Base-by-base conservation (phyloP, 108 stramenopile species). In the Pinguiococcus pyrenoidosus region DNA sequence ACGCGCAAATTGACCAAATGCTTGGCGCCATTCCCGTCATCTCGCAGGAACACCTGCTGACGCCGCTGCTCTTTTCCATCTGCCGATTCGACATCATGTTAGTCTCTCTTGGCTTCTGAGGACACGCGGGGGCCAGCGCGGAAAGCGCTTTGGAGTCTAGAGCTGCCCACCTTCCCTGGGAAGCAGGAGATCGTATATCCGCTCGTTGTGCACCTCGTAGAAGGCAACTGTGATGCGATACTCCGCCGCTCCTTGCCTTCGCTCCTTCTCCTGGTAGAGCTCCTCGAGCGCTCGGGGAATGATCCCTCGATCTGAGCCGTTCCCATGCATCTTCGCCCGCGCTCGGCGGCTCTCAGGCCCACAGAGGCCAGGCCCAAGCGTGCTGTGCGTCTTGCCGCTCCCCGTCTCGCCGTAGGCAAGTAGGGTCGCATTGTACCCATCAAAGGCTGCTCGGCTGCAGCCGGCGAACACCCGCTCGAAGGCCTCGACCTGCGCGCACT, bases 181-280 rank as follows among this genome's bases (percentile, higher is more conserved):
- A 1, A 2, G 0, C 0, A 72, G 46, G 4, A 72, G 30, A 33
- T 72, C 71, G 13, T 49, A 45, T 28, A 59, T 30, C 26, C 6
- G 18, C 37, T 72, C 71, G 37, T 72, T 72, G 61, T 72, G 67
- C n/a, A 72, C 49, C 37, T 72, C 71, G 17, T 62, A 29, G 18
- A 14, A 29, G 21, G 46, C 51, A 13, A 71, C 32, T n/a, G 54
- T 55, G 20, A 14, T 40, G 10, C 13, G 2, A 33, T 1, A 35
- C 0, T 4, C 46, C 35, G 18, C 28, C 26, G 14, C 36, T 14
- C 1, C 20, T 0, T 7, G 5, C 16, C 20, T 32, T 4, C 6
- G 3, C 29, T 1, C 23, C 44, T 1, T 9, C 4, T 1, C 29
- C n/a, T n/a, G 36, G 14, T 47, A 56, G 17, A 55, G 45, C 17